These are phyloP conservation scores for Metschnikowia lachancei DNA, from an alignment of 805 yeast genomes.

Conservation along the genomic window DNA sequence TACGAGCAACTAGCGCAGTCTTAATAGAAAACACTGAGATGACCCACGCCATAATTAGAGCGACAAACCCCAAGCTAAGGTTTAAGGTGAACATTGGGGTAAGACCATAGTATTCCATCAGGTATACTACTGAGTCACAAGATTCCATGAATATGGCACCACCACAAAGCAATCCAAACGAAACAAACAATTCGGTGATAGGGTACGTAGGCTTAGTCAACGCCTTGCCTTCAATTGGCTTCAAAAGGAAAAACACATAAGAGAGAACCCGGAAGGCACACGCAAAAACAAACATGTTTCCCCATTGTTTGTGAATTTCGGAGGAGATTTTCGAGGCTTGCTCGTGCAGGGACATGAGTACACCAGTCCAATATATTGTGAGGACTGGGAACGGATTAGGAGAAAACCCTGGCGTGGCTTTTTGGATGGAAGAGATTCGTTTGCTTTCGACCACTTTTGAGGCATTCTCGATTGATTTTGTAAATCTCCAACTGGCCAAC, in stretches of 20 bases:
- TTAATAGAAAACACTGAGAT: constrained; percentile 66
- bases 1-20: constrained; percentile 27
- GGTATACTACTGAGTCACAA: constrained; percentile 79
- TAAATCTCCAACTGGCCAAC: constrained; percentile 58
- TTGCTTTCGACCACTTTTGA: constrained; percentile 10
- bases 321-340: constrained; percentile 82
- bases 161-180: constrained; percentile 81
- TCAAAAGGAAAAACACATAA: constrained; percentile 49
- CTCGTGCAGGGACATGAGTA: constrained; percentile 89
- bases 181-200: constrained; percentile 75
- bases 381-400: constrained; percentile 94
- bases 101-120: constrained; percentile 76
- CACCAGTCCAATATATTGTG: constrained; percentile 95
- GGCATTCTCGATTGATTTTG: constrained; percentile 31
- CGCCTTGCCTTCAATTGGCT: constrained; percentile 24
- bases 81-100: constrained; percentile 91
- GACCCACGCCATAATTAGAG: constrained; percentile 85
- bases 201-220: constrained; percentile 53
- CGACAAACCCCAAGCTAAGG: constrained; percentile 73
- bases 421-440: constrained; percentile 17
- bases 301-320: constrained; percentile 88
- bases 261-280: constrained; percentile 73
- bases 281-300: constrained; percentile 75
- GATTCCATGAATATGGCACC: constrained; percentile 92
- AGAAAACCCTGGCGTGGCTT: constrained; percentile 68